A percentile compares a stretch with the other conserved stretches of the same genome.
These are phyloP conservation scores for Tetragonia tetragonoides DNA, from an alignment of 148 eudicot genomes.

Conservation along the genomic window DNA sequence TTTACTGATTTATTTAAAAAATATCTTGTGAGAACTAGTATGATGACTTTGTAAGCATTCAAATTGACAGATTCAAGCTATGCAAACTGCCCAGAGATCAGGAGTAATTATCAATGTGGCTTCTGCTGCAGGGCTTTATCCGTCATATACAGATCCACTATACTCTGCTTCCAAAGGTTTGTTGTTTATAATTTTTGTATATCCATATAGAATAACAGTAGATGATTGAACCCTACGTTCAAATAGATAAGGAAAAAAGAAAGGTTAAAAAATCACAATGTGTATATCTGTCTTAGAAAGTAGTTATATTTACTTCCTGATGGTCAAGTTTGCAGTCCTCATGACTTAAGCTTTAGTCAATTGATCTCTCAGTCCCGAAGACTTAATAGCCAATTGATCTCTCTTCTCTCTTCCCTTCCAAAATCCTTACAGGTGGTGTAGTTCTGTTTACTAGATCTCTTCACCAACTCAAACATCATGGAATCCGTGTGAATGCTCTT, in stretches of 20 bases:
- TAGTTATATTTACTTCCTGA: too few species aligned
- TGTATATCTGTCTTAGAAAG: too few species aligned
- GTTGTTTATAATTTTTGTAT: conserved; percentile 10
- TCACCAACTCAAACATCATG: conserved; percentile 55
- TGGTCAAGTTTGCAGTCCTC: too few species aligned
- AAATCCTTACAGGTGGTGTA: conserved; percentile 62
- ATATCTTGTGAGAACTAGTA: neutral
- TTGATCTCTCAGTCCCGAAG: too few species aligned
- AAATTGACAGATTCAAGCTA: conserved; percentile 55
- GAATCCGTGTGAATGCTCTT: conserved; percentile 84
- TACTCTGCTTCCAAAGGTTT: conserved; percentile 89
- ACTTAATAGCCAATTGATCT: neutral
- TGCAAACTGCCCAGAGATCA: conserved; percentile 67
- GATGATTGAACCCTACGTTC: neutral
- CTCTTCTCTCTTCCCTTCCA: conserved; percentile 9
- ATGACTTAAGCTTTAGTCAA: too few species aligned
- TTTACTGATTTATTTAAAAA: neutral
- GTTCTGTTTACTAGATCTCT: conserved; percentile 83
- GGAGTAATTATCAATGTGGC: conserved; percentile 83
- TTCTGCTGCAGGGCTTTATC: conserved; percentile 90
- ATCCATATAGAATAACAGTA: neutral
- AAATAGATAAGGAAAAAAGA: too few species aligned
- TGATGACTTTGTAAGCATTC: neutral
- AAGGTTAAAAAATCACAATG: too few species aligned
- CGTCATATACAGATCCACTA: conserved; percentile 53